These are phyloP conservation scores for Cyclotella choctawhatcheeana DNA, from an alignment of 108 stramenopile species.

Conservation along the genomic window DNA sequence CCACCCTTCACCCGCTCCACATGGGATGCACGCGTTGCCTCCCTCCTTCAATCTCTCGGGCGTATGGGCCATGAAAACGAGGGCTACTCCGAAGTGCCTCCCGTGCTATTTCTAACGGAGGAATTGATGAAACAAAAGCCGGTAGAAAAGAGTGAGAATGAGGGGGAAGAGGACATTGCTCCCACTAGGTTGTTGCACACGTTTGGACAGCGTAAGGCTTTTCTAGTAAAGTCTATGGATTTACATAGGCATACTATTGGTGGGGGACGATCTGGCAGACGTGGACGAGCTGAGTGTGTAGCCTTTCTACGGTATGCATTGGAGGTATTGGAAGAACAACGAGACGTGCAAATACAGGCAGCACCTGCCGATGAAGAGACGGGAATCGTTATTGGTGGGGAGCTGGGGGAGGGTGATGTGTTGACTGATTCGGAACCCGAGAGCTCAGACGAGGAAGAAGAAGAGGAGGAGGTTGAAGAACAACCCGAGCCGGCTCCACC, in stretches of 20 bases:
- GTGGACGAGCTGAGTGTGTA: slow-evolving; percentile 47
- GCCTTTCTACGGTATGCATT: slow-evolving; percentile 39
- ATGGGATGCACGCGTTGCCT: slow-evolving; percentile 44
- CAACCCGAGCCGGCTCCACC: slow-evolving; percentile 20
- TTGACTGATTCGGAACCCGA: slow-evolving; percentile 21
- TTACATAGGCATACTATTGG: slow-evolving; percentile 41
- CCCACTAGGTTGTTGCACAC: slow-evolving; percentile 37
- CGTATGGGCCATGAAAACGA: slow-evolving; percentile 45
- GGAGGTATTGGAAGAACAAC: slow-evolving; percentile 45
- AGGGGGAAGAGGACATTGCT: slow-evolving; percentile 2
- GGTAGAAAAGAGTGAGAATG: neutral
- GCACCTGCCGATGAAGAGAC: neutral
- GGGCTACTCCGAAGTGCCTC: slow-evolving; percentile 15
- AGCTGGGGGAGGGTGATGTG: slow-evolving; percentile 14
- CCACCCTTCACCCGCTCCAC: slow-evolving; percentile 45
- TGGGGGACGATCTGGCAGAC: slow-evolving; percentile 43
- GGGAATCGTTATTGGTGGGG: neutral
- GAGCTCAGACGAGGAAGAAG: slow-evolving; percentile 30
- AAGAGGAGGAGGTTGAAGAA: slow-evolving; percentile 36
- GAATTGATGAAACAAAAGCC: neutral
- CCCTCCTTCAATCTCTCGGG: slow-evolving; percentile 29
- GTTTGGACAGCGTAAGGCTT: slow-evolving; percentile 34
- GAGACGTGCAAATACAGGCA: slow-evolving; percentile 30
- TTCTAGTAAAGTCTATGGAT: slow-evolving; percentile 42
- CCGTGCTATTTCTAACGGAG: neutral